phyloP scores from a whole-genome alignment of 305 asterid species.

The Fraxinus sp. region DNA sequence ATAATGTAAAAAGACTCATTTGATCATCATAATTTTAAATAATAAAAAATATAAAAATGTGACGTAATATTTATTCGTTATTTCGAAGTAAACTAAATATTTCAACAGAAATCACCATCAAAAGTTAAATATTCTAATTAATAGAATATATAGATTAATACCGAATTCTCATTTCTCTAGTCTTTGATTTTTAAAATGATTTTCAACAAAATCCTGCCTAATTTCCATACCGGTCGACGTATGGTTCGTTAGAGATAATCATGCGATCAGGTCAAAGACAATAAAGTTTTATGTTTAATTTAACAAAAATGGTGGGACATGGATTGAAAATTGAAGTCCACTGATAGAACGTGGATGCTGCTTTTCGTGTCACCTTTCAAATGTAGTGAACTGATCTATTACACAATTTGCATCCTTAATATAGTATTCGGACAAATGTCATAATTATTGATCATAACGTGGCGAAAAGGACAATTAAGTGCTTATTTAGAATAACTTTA shows the following conservation, averaged over 20 bases:
- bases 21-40: too few species aligned
- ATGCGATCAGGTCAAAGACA: not conserved
- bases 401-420: not conserved
- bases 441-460: not conserved
- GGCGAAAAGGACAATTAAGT: not conserved
- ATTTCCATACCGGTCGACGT: not conserved
- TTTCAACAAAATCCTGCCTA: not conserved
- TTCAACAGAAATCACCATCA: not conserved
- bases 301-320: constrained; percentile 17
- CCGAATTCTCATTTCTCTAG: not conserved
- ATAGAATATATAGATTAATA: too few species aligned
- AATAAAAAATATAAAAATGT: too few species aligned
- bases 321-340: not conserved
- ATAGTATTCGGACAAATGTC: not conserved
- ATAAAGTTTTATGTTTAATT: too few species aligned
- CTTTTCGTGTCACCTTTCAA: not conserved
- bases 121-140: too few species aligned
- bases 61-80: too few species aligned
- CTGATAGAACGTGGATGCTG: constrained; percentile 14
- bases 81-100: not conserved
- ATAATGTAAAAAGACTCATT: too few species aligned
- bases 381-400: not conserved
- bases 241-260: not conserved
- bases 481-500: not conserved
- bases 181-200: not conserved